phyloP scores from a whole-genome alignment of 768 basidiomycete genomes.

The Leucocoprinus sp. region DNA sequence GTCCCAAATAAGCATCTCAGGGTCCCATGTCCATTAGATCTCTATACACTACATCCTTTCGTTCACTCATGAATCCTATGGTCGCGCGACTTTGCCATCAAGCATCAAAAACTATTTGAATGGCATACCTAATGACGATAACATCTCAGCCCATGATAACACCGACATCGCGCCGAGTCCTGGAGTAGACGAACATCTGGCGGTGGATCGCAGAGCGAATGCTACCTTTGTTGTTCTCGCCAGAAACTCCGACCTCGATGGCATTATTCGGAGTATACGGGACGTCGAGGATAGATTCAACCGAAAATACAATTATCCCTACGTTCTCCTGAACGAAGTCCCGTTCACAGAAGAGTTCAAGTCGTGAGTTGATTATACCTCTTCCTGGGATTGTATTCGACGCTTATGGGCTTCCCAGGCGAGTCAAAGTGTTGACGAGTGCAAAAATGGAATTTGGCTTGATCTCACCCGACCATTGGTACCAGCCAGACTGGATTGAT shows the following conservation, averaged over 20 bases:
- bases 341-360: constrained; percentile 74
- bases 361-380: constrained; percentile 29
- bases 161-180: not conserved
- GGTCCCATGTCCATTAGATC: constrained; percentile 11
- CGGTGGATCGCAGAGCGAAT: constrained; percentile 22
- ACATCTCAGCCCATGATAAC: not conserved
- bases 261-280: constrained; percentile 55
- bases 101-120: constrained; percentile 20
- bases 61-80: constrained; percentile 44
- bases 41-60: constrained; percentile 40
- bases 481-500: constrained; percentile 72
- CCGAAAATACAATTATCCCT: constrained; percentile 69
- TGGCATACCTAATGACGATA: not conserved
- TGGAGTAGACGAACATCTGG: constrained; percentile 9
- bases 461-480: constrained; percentile 66
- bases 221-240: constrained; percentile 44
- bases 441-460: constrained; percentile 44
- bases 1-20: not conserved
- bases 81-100: constrained; percentile 36
- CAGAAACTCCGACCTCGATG: constrained; percentile 55
- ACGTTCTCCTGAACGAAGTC: constrained; percentile 84
- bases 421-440: constrained; percentile 19
- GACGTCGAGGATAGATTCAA: constrained; percentile 83
- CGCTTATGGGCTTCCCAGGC: constrained; percentile 11
- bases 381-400: not conserved